Evolutionary conservation across 257 asterid genomes (phyloP).

Genomic region (Solanum paucissectum): DNA sequence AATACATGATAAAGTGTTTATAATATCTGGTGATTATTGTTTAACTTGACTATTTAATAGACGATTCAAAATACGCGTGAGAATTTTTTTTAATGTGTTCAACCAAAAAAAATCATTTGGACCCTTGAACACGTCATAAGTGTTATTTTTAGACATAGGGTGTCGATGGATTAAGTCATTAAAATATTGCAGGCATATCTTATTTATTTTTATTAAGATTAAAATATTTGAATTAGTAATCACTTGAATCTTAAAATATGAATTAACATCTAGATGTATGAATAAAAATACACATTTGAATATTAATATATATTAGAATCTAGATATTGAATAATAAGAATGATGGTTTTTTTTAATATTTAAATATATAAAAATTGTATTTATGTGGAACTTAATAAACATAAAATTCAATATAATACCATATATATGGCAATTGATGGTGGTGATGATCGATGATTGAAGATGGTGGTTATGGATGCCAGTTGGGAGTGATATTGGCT

Average conservation of each 20-base stretch:
- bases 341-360: not conserved
- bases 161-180: not conserved
- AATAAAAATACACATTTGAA: not conserved
- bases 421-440: not conserved
- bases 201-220: not conserved
- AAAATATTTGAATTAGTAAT: not conserved
- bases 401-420: not conserved
- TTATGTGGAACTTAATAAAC: not conserved
- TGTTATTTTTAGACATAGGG: not conserved
- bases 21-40: not conserved
- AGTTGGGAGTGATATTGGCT: not conserved
- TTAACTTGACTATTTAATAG: not conserved
- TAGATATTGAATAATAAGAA: not conserved
- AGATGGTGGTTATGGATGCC: not conserved
- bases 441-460: not conserved
- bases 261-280: not conserved
- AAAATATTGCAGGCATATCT: not conserved
- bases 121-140: not conserved
- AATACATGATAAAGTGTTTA: not conserved
- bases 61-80: not conserved
- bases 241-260: not conserved
- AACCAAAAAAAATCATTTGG: accelerated
- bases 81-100: not conserved
- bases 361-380: not conserved
- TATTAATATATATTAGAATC: not conserved